phyloP scores from a whole-genome alignment of 257 asterid species.

The Plantago ovata region DNA sequence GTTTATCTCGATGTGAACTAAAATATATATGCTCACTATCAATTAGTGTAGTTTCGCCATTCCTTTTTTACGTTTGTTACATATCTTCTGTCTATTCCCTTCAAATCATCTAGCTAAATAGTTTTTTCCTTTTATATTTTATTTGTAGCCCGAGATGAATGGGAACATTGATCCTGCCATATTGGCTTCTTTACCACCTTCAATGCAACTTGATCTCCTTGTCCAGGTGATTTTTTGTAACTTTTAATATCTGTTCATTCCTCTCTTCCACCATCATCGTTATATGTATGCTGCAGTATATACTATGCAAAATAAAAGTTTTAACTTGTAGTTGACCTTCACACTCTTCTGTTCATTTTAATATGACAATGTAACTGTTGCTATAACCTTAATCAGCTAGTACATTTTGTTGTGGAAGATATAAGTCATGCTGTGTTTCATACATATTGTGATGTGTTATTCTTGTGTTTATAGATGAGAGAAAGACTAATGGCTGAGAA shows the following conservation, averaged over 20 bases:
- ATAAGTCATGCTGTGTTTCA: neutral
- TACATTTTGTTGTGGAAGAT: neutral
- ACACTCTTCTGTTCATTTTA: neutral
- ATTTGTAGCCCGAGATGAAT: constrained; percentile 72
- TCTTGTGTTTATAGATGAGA: constrained; percentile 71
- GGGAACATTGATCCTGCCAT: constrained; percentile 93
- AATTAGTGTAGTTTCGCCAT: constrained; percentile 14
- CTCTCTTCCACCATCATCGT: too few relatives aligned
- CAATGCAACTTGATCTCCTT: constrained; percentile 99
- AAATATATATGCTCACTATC: constrained; percentile 12
- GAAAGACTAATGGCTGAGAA: constrained; percentile 99
- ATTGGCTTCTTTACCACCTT: constrained; percentile 92
- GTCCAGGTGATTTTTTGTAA: constrained; percentile 73
- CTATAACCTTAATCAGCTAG: neutral
- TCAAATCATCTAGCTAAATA: neutral
- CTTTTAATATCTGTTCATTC: neutral
- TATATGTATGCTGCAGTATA: too few relatives aligned
- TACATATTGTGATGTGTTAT: neutral
- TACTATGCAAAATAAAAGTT: too few relatives aligned
- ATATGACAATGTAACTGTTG: neutral
- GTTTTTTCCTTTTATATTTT: constrained; percentile 9
- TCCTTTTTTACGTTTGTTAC: too few relatives aligned
- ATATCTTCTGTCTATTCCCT: neutral
- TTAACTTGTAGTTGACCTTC: too few relatives aligned
- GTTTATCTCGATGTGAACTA: constrained; percentile 15